These are phyloP conservation scores for Lachnellula hyalina DNA, from an alignment of 2,329 filamentous ascomycete species.

Conservation along the genomic window DNA sequence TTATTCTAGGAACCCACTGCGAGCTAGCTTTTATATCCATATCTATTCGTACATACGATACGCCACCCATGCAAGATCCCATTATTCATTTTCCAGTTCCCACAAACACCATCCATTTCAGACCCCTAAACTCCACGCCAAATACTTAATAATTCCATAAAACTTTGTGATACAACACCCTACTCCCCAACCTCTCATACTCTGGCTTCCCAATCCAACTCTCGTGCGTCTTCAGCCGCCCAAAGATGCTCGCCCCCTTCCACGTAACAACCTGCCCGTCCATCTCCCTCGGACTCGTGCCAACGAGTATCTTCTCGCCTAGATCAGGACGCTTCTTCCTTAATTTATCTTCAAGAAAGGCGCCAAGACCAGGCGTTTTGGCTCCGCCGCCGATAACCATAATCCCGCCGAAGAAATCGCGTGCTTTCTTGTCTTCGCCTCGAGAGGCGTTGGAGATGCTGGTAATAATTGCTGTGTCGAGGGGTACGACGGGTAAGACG, in stretches of 20 bases:
- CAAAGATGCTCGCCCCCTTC: conserved; percentile 98
- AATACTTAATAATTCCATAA: conserved; percentile 27
- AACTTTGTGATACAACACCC: conserved; percentile 80
- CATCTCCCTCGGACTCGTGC: conserved; percentile 78
- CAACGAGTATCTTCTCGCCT: conserved; percentile 55
- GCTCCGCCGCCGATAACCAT: conserved; percentile 86
- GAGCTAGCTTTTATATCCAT: too few relatives aligned
- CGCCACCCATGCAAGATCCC: too few relatives aligned
- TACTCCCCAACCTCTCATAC: conserved; percentile 78
- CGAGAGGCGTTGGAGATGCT: conserved; percentile 83
- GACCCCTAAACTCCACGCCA: too few relatives aligned
- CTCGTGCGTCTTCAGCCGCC: conserved; percentile 78
- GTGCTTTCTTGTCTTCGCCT: conserved; percentile 86
- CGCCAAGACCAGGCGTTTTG: conserved; percentile 73
- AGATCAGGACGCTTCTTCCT: conserved; percentile 60
- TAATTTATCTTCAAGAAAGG: conserved; percentile 77
- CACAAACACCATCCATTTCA: too few relatives aligned
- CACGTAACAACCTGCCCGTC: conserved; percentile 96
- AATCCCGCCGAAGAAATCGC: conserved; percentile 83
- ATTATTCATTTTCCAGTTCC: too few relatives aligned
- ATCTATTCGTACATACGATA: too few relatives aligned
- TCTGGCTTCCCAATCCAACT: conserved; percentile 87
- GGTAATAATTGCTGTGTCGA: conserved; percentile 85
- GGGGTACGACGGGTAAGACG: conserved; percentile 73
- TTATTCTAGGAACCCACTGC: too few relatives aligned